These are phyloP conservation scores for Aspergillus diversus DNA, from an alignment of 495 filamentous ascomycete species.

Conservation along the genomic window DNA sequence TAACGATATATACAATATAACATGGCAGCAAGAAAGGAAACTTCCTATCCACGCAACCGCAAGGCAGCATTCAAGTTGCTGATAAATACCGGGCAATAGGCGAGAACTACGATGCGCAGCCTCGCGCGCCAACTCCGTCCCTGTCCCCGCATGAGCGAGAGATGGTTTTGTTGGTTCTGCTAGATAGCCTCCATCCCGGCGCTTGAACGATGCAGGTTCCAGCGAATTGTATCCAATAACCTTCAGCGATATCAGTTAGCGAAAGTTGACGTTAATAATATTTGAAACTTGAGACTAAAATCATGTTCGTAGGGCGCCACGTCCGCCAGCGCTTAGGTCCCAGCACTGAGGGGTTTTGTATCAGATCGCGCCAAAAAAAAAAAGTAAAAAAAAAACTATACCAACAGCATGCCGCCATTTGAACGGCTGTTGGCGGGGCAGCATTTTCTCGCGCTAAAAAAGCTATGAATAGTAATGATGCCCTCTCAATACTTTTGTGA, in stretches of 20 bases:
- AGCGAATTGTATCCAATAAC: neutral
- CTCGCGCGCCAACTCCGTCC: conserved; percentile 3
- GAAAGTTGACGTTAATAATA: no score
- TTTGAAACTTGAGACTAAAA: no score
- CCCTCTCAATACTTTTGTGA: no score
- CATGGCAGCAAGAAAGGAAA: no score
- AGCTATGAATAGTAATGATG: no score
- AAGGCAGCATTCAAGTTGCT: neutral
- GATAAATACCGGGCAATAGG: conserved; percentile 6
- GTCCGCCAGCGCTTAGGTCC: conserved; percentile 18
- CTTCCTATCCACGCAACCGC: no score
- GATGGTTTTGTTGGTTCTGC: neutral
- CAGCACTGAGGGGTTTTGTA: conserved; percentile 1
- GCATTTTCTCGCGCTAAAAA: no score
- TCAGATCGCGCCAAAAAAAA: conserved; percentile 4
- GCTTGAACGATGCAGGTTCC: neutral
- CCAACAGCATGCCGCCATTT: no score
- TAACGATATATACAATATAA: neutral
- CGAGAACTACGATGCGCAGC: conserved; percentile 4
- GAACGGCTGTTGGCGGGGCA: no score
- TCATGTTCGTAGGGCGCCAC: conserved; percentile 14
- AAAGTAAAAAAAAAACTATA: neutral
- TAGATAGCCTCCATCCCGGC: neutral
- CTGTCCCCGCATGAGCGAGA: neutral
- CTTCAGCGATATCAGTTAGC: neutral